Percentiles rank a stretch among this genome's conserved stretches.
phyloP scores from a whole-genome alignment of 257 asterid genomes.

The Jaltomata sinuosa region DNA sequence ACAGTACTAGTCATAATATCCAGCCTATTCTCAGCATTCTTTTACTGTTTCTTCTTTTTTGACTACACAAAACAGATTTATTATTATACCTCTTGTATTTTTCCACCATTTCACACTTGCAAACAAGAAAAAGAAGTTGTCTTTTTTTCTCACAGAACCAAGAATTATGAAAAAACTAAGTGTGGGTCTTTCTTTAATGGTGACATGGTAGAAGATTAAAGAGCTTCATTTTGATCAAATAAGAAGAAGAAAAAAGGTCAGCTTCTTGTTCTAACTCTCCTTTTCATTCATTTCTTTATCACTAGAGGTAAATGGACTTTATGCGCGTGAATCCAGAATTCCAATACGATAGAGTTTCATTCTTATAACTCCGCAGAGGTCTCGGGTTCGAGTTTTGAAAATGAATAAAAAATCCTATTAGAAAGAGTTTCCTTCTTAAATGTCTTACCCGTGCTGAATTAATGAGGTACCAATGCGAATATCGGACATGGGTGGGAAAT shows the following conservation, averaged over 20 bases:
- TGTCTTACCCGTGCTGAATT: too few relatives aligned
- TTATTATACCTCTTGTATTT: neutral
- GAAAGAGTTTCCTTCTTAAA: too few relatives aligned
- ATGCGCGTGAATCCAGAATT: too few relatives aligned
- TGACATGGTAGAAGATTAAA: neutral
- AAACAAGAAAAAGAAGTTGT: neutral
- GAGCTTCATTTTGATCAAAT: neutral
- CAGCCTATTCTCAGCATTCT: neutral
- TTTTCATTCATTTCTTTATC: neutral
- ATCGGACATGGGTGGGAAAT: too few relatives aligned
- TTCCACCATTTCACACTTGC: neutral
- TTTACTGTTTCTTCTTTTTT: neutral
- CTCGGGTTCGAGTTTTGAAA: too few relatives aligned
- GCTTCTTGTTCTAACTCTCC: neutral
- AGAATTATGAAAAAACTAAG: neutral
- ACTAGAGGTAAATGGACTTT: too few relatives aligned
- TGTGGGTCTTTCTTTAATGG: neutral
- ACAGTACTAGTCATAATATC: neutral
- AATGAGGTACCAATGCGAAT: too few relatives aligned
- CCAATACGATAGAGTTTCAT: too few relatives aligned
- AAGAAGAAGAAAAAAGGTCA: neutral
- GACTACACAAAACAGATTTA: neutral
- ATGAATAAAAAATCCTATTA: too few relatives aligned
- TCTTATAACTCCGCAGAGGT: too few relatives aligned
- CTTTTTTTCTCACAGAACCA: neutral